phyloP scores from a whole-genome alignment of 768 basidiomycete species.

The Royoungia palumana region DNA sequence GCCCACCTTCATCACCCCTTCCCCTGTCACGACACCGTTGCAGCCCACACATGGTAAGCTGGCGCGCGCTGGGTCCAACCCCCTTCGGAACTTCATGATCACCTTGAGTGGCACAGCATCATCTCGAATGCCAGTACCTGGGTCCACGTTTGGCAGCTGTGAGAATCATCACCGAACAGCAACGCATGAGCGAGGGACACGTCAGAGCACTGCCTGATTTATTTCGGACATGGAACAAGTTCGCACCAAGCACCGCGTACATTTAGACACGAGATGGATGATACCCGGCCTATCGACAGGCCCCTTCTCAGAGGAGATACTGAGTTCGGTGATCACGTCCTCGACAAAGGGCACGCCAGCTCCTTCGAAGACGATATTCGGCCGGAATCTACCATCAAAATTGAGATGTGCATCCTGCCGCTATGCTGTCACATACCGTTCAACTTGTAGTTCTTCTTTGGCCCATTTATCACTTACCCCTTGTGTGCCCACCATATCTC shows the following conservation, averaged over 20 bases:
- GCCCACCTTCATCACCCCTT: constrained; percentile 57
- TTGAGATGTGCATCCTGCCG: background rate
- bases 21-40: constrained; percentile 52
- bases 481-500: constrained; percentile 44
- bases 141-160: constrained; percentile 72
- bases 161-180: constrained; percentile 3
- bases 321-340: constrained; percentile 63
- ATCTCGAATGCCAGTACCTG: constrained; percentile 61
- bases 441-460: constrained; percentile 47
- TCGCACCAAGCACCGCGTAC: constrained; percentile 66
- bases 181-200: background rate
- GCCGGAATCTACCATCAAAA: constrained; percentile 55
- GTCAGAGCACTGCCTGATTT: constrained; percentile 3
- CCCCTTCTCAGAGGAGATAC: constrained; percentile 40
- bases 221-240: constrained; percentile 19
- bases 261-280: constrained; percentile 64
- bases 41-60: constrained; percentile 64
- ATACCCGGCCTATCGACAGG: constrained; percentile 15
- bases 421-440: constrained; percentile 44
- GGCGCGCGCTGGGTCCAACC: constrained; percentile 47
- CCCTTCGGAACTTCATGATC: constrained; percentile 67
- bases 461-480: constrained; percentile 53
- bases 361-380: constrained; percentile 70
- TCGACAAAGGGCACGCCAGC: constrained; percentile 66
- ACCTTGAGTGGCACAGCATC: constrained; percentile 73